Evolutionary conservation across 805 yeast species (phyloP), one percentile per base, ranked within the genome.

Genomic region (Wickerhamomyces ciferrii): DNA sequence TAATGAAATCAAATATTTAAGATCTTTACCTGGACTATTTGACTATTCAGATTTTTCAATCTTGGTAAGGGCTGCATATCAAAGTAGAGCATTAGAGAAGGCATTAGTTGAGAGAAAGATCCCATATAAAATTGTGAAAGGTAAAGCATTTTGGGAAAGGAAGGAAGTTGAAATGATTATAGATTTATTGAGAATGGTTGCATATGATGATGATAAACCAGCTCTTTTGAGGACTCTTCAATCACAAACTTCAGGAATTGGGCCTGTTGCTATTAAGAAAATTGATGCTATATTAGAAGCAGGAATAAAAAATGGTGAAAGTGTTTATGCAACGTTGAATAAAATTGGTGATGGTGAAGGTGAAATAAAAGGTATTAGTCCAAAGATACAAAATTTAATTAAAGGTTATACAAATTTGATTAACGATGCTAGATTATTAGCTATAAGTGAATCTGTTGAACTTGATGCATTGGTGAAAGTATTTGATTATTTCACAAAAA

Each of bases 91-190:
- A 4, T 67, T 90, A 9, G 97, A 90, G 58, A 75, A 74, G 29
- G 84, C 79, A 18, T 65, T 92, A 21, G 69, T 78, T 1, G 71
- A 66, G 42, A 61, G 64, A 2, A 68, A 75, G 4, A 74, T 90
- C 2, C 90, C 94, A 0, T 86, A 87, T 55, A 65, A 67, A 9
- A 74, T 90, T 48, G 71, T 85, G 0, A 82, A 83, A 44, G 97
- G 97, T 0, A 71, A 71, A 39, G 83, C 89, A 1, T 87, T 89
- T 56, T 87, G 95, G 92, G 88, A 85, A 37, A 63, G 84, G 37
- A 78, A 76, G 46, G 96, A 87, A 56, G 81, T 88, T 15, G 69
- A 71, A 20, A 65, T 78, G 0, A 71, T 87, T 47, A 49, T 89
- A 39, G 86, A 84, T 56, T 80, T 82, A 52, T 58, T 92, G 24